Base-by-base conservation (phyloP, 2,329 filamentous ascomycete species). In the Xylariaceae sp. region DNA sequence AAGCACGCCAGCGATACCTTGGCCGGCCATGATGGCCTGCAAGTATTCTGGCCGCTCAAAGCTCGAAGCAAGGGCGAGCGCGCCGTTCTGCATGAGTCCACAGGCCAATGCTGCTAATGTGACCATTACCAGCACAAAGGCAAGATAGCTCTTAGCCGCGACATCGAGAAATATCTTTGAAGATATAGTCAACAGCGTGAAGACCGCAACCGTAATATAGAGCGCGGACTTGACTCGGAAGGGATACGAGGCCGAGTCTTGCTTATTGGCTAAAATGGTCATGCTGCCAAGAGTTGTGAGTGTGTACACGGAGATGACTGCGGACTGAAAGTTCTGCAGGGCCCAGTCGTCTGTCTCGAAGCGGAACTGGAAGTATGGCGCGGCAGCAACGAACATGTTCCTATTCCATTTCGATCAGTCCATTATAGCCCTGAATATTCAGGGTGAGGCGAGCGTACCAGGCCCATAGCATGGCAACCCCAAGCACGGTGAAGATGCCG, bases 381-480 rank as follows among this genome's bases (percentile, higher is more conserved):
- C 90, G 7, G 93, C 92, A 51, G 94, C 93, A 67, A 97, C 84
- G 74, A 97, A 97, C 93, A 97, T 97, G 78, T 97, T 97, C 91
- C 91, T 93, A 66, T 13, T 35, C 48, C 18, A 34, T 23, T 61
- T 30, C 18, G 30, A 23, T 62, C 23, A 57, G 49, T 57, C 48
- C 63, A 53, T 52, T 48, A 4, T 34, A 56, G 58, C 49, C 47
- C 50, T 15, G n/a, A 13, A 11, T 11, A 55, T 51, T 51, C 37
- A 51, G 50, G n/a, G 7, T 57, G 34, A 23, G 59, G 53, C 69
- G 45, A 56, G n/a, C 83, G 67, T 83, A 95, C 93, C 93, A 97
- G 57, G 93, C 92, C 93, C 93, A 97, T 50, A 97, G 81, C 94
- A 97, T 97, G 55, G 92, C 90, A 58, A 96, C 81, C 54, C 94